These are phyloP conservation scores for Pseudogymnoascus pannorum DNA, from an alignment of 2,329 filamentous ascomycete genomes.

Conservation along the genomic window DNA sequence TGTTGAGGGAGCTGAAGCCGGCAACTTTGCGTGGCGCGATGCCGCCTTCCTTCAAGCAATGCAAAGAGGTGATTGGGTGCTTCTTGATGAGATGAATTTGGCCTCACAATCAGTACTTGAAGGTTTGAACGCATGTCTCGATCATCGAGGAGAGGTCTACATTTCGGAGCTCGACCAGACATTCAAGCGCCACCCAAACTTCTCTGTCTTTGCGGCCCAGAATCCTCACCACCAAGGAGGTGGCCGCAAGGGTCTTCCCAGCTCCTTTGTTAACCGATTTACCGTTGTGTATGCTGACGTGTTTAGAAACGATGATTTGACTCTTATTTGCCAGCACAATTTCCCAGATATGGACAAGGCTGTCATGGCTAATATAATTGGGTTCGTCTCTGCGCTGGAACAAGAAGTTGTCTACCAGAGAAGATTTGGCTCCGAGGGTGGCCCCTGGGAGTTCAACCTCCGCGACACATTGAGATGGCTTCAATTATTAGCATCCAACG, in stretches of 20 bases:
- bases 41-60: constrained; percentile 93
- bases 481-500: constrained; percentile 55
- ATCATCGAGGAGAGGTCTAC: constrained; percentile 93
- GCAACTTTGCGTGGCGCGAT: constrained; percentile 91
- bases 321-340: constrained; percentile 70
- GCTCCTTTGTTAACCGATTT: constrained; percentile 96
- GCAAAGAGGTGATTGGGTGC: constrained; percentile 93
- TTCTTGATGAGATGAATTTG: constrained; percentile 97
- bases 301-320: constrained; percentile 73
- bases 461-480: constrained; percentile 87
- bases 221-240: constrained; percentile 97
- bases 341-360: constrained; percentile 57
- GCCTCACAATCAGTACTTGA: constrained; percentile 95
- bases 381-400: constrained; percentile 76
- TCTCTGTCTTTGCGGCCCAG: constrained; percentile 93
- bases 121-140: constrained; percentile 90
- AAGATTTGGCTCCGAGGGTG: constrained; percentile 55
- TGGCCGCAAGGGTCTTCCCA: constrained; percentile 86
- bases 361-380: constrained; percentile 61
- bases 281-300: constrained; percentile 95
- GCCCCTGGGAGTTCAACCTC: constrained; percentile 94
- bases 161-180: constrained; percentile 91
- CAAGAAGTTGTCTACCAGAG: constrained; percentile 55
- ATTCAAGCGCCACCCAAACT: constrained; percentile 81
- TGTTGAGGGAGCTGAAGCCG: constrained; percentile 83